Base-by-base conservation (phyloP, 192 early-diverging fungal species). In the Coemansia sp. region DNA sequence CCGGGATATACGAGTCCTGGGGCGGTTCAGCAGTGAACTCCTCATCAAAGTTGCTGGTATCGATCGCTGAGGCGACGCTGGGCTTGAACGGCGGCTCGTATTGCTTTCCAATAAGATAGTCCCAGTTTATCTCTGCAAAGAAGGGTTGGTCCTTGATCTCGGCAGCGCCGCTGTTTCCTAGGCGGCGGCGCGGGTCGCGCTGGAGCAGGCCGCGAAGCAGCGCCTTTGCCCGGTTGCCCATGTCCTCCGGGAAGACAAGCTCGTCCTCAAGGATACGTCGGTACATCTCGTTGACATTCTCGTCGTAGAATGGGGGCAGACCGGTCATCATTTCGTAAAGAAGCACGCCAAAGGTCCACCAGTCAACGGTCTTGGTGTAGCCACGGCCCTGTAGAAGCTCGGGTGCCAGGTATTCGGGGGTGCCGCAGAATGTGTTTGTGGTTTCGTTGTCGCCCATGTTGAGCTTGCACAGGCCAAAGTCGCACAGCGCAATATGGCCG, bases 41-140 rank as follows among this genome's bases (percentile, higher is more conserved):
- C 62, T 94, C 91, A 70, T 98, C 96, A 89, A 98, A 98, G 79
- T 98, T 98, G 74, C 94, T 93, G 13, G 95, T 97, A 71, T 98
- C 96, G 48, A 87, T 87, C 4, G 93, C 92, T 33, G 90, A 92
- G 18, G 84, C 88, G 4, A 96, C 95, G 52, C 88, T 89, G 21
- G 95, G 95, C 75, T 95, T 94, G 85, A 95, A 96, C 15, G 92
- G 93, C 40, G 96, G 95, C 57, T 91, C 87, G 66, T 95, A 86
- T 79, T 96, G 94, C 75, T 95, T 94, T 40, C 88, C 88, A 61
- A 92, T 88, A n/a, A 98, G 82, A 51, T 86, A 87, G 34, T 86
- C 79, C 94, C 95, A 98, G 82, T 95, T 90, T 35, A 96, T 92
- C 25, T 89, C 87, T 33, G 88, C 85, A 86, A 98, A 98, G 89